Conservation (phyloP, 805 yeast species). For the Debaryomyces hansenii region DNA sequence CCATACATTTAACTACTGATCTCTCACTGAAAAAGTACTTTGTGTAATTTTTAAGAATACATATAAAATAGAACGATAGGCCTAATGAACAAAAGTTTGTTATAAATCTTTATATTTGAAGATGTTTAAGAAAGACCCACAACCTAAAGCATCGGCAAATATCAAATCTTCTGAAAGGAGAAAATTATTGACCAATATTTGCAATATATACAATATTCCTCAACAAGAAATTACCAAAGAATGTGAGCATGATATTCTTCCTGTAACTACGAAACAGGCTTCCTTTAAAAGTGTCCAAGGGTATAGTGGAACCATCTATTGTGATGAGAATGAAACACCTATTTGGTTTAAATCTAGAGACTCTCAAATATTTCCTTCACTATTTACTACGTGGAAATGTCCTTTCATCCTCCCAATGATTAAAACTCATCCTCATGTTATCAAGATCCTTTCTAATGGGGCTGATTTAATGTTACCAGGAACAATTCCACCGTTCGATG, state of each 20-base stretch:
- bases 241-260: conserved; percentile 43
- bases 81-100: too few relatives aligned
- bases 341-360: conserved; percentile 69
- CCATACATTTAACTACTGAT: neutral
- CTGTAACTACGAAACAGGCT: conserved; percentile 59
- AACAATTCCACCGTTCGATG: conserved; percentile 58
- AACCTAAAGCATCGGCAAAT: conserved; percentile 72
- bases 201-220: conserved; percentile 41
- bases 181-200: conserved; percentile 45
- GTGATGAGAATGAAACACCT: conserved; percentile 64
- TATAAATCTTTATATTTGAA: neutral
- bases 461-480: conserved; percentile 85
- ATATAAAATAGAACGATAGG: too few relatives aligned
- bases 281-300: conserved; percentile 56
- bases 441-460: conserved; percentile 69
- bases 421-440: conserved; percentile 70
- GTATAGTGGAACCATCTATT: conserved; percentile 61
- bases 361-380: conserved; percentile 61
- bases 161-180: conserved; percentile 81
- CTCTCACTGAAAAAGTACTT: neutral
- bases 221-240: conserved; percentile 41
- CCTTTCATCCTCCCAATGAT: conserved; percentile 68
- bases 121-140: conserved; percentile 58
- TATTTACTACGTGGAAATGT: conserved; percentile 68
- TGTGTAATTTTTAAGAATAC: too few relatives aligned